phyloP scores from a whole-genome alignment of 2,329 filamentous ascomycete species.

The Rosellinia necatrix region DNA sequence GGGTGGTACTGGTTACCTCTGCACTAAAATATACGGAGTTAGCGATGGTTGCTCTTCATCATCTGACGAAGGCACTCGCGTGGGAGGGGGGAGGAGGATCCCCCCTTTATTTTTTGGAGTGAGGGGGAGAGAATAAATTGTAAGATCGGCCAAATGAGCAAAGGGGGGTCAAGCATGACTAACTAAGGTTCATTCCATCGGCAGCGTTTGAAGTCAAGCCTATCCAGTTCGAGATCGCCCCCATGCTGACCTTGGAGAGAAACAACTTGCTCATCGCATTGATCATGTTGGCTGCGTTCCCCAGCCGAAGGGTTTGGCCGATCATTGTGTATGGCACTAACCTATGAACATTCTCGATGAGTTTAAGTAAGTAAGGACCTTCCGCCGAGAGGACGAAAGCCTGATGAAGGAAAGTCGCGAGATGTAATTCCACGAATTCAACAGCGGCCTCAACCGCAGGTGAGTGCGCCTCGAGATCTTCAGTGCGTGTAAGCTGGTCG shows the following conservation, averaged over 20 bases:
- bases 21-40: constrained; percentile 48
- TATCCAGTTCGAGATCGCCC: constrained; percentile 77
- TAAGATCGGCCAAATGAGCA: not conserved
- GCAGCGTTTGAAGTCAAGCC: constrained; percentile 72
- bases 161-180: not conserved
- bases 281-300: constrained; percentile 83
- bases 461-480: constrained; percentile 67
- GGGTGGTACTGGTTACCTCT: constrained; percentile 48
- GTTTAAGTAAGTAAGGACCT: constrained; percentile 72
- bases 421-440: constrained; percentile 60
- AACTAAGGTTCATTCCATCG: constrained; percentile 74
- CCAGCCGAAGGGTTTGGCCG: constrained; percentile 73
- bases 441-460: constrained; percentile 65
- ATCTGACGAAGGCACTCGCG: not conserved
- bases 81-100: not conserved
- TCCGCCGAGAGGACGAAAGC: constrained; percentile 74
- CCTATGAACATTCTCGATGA: constrained; percentile 71
- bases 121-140: no score
- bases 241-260: constrained; percentile 77
- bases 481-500: constrained; percentile 61
- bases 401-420: constrained; percentile 76
- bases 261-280: constrained; percentile 73
- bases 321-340: constrained; percentile 74
- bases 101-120: no score
- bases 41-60: not conserved